Evolutionary conservation across 1,284 basidiomycete genomes (phyloP), one percentile per base, ranked within the genome.

Genomic region (Cerioporus squamosus): DNA sequence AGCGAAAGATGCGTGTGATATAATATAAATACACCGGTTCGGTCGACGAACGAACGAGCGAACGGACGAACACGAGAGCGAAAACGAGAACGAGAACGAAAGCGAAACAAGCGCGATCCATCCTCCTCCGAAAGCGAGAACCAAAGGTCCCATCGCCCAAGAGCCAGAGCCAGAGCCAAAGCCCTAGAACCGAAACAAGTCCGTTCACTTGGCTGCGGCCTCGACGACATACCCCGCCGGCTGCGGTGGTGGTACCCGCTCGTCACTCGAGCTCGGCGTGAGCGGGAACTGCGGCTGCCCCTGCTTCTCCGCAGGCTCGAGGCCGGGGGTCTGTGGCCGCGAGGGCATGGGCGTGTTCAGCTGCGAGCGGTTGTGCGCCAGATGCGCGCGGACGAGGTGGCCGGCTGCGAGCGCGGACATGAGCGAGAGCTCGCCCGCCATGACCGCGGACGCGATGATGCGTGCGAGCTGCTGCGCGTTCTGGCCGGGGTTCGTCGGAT

Each of bases 391-490:
- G 70, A 97, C 92, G 60, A 97, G 82, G 71, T 96, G 94, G 2
- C 95, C 95, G 0, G 94, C 95, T 0, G 95, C 95, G 24, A 98
- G 83, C 1, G 95, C 95, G 63, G 87, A 88, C 74, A 98, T 84
- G 63, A 98, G 82, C 18, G 90, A 93, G 48, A 97, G 79, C 74
- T 98, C 95, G 45, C 95, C 95, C 2, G 95, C 95, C 94, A 98
- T 97, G 69, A 97, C 95, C 1, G 93, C 84, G 0, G 93, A 87
- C 48, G 89, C 90, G 66, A 98, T 91, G 68, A 97, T 83, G 40
- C 94, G 85, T 1, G 95, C 95, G 52, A 98, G 85, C 51, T 83
- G 84, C 64, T 93, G 92, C 0, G 95, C 90, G 73, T 98, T 97
- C 70, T 87, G 81, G 2, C 95, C 95, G 0, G 95, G 95, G 10